These are phyloP conservation scores for Cryphonectria japonica DNA, from an alignment of 2,329 filamentous ascomycete species.

Conservation along the genomic window DNA sequence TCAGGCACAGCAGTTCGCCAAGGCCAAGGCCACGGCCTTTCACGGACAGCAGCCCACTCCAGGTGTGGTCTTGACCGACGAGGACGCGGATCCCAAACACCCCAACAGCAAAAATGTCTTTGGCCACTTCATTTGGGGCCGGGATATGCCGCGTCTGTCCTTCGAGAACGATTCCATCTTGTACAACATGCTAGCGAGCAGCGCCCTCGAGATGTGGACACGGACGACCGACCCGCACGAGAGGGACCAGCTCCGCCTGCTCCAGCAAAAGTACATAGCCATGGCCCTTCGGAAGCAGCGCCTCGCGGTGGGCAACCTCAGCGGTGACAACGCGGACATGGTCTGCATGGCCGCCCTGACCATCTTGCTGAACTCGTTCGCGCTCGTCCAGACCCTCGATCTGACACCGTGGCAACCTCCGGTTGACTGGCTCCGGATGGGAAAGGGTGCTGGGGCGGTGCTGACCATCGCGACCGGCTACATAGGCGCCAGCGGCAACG, in stretches of 20 bases:
- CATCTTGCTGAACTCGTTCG: conserved; percentile 43
- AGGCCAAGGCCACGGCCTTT: conserved; percentile 1
- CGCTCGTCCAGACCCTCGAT: conserved; percentile 43
- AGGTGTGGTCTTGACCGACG: conserved; percentile 4
- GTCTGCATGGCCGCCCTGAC: conserved; percentile 42
- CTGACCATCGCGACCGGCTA: conserved; percentile 36
- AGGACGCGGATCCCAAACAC: conserved; percentile 2
- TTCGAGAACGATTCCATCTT: conserved; percentile 40
- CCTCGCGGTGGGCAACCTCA: conserved; percentile 40
- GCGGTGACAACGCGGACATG: conserved; percentile 38
- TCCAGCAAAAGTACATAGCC: conserved; percentile 43
- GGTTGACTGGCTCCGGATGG: conserved; percentile 43
- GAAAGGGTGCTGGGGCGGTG: conserved; percentile 41
- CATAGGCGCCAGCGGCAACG: conserved; percentile 31
- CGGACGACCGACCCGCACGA: conserved; percentile 26
- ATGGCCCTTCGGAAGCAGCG: conserved; percentile 44
- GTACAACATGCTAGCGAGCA: conserved; percentile 42
- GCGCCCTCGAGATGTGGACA: conserved; percentile 43
- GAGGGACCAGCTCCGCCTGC: conserved; percentile 29
- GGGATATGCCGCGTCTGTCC: conserved; percentile 41
- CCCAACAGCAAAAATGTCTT: neutral
- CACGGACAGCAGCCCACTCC: conserved; percentile 31
- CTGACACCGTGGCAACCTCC: conserved; percentile 44
- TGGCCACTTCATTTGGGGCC: conserved; percentile 36
- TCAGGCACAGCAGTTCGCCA: conserved; percentile 37